Percentiles rank a stretch among this genome's conserved stretches.
Evolutionary conservation across 2,329 filamentous ascomycete genomes (phyloP).

Genomic region (Neofusicoccum umdonicola): DNA sequence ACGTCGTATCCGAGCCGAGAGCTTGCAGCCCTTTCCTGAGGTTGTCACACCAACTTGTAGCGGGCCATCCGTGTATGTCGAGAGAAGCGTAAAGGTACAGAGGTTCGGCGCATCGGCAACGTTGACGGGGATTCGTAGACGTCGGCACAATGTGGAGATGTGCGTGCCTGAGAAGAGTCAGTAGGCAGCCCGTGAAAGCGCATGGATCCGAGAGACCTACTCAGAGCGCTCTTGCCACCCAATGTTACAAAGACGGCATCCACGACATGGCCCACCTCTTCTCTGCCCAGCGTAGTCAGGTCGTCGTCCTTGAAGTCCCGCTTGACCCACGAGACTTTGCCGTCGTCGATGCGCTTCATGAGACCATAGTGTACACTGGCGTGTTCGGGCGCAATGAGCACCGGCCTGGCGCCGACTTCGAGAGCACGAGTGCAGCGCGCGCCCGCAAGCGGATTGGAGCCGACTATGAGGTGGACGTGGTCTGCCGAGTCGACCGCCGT

Average conservation of each 20-base stretch:
- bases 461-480: conserved; percentile 81
- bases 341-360: conserved; percentile 63
- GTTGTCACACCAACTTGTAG: conserved; percentile 95
- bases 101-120: conserved; percentile 83
- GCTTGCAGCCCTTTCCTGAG: conserved; percentile 89
- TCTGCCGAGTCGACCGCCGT: conserved; percentile 68
- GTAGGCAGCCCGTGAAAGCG: conserved; percentile 14
- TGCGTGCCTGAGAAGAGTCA: conserved; percentile 51
- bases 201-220: conserved; percentile 33
- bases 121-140: conserved; percentile 86
- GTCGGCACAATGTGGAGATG: conserved; percentile 72
- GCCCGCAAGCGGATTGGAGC: conserved; percentile 82
- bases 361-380: conserved; percentile 60
- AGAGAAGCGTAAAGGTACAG: conserved; percentile 86
- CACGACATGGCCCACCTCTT: conserved; percentile 73
- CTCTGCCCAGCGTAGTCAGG: conserved; percentile 72
- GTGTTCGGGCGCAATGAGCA: conserved; percentile 70
- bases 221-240: conserved; percentile 48
- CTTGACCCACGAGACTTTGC: conserved; percentile 64
- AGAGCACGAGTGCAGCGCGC: conserved; percentile 77
- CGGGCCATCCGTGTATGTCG: conserved; percentile 84
- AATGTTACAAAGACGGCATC: conserved; percentile 89
- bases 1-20: conserved; percentile 82
- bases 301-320: conserved; percentile 69
- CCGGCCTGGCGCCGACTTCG: conserved; percentile 75